A percentile compares a stretch with the other conserved stretches of the same genome.
These are phyloP conservation scores for Acer campestre DNA, from an alignment of 345 rosid genomes.

Conservation along the genomic window DNA sequence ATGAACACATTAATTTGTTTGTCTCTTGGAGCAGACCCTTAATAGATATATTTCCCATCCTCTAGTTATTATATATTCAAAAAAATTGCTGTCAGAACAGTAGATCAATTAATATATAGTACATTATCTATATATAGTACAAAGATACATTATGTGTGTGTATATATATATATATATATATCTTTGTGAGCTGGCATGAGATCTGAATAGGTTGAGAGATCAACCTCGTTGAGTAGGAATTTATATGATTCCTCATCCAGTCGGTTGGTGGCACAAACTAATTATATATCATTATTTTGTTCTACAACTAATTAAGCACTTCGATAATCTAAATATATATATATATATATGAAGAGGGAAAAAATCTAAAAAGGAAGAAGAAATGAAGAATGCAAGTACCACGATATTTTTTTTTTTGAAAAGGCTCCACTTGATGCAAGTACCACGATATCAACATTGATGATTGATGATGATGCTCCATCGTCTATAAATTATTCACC, in stretches of 20 bases:
- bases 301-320: neutral
- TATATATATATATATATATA: neutral
- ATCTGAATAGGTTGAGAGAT: neutral
- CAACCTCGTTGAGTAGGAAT: neutral
- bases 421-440: too few species aligned
- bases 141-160: neutral
- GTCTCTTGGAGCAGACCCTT: neutral
- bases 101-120: neutral
- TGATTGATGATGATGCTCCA: neutral
- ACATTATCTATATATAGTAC: neutral
- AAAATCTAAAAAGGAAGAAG: neutral
- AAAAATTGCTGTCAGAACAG: neutral
- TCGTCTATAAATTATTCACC: neutral
- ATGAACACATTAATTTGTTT: neutral
- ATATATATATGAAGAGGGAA: neutral
- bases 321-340: neutral
- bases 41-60: neutral
- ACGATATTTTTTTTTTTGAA: too few species aligned
- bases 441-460: neutral
- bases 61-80: neutral
- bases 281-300: neutral
- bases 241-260: neutral
- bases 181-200: conserved; percentile 13
- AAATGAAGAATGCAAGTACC: neutral
- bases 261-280: neutral